Evolutionary conservation across 2,329 filamentous ascomycete genomes (phyloP).

Genomic region (Immersiporthe knoxdaviesiana): DNA sequence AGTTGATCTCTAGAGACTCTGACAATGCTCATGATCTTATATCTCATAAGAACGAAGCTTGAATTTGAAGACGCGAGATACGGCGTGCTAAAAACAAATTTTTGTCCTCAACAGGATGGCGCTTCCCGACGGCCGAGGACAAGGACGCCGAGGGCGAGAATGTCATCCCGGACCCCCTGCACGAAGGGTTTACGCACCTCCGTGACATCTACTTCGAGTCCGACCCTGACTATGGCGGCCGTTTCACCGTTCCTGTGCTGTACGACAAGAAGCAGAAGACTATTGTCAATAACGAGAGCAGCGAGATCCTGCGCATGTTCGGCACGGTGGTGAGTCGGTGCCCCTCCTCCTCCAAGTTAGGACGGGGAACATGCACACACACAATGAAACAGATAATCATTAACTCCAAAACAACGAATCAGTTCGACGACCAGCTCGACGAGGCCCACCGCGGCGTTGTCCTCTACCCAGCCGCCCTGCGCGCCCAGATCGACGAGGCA

Average conservation of each 20-base stretch:
- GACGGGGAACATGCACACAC: not conserved
- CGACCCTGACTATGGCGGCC: constrained; percentile 71
- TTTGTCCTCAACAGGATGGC: constrained; percentile 65
- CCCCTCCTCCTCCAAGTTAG: not conserved
- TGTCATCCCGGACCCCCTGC: constrained; percentile 69
- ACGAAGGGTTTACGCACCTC: constrained; percentile 70
- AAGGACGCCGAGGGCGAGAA: constrained; percentile 60
- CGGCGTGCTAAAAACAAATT: not conserved
- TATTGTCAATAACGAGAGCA: constrained; percentile 91
- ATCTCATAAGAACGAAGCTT: not conserved
- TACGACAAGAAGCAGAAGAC: constrained; percentile 75
- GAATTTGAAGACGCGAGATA: not conserved
- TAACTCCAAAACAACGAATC: not conserved
- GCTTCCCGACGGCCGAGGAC: constrained; percentile 71
- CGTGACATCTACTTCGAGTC: constrained; percentile 79
- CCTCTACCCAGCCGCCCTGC: constrained; percentile 69
- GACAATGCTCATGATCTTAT: not conserved
- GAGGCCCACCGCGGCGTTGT: constrained; percentile 63
- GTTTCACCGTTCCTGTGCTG: constrained; percentile 87
- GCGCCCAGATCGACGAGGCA: constrained; percentile 70
- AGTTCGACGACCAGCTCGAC: constrained; percentile 73
- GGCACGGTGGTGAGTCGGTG: constrained; percentile 63
- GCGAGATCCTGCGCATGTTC: constrained; percentile 91
- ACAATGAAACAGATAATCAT: not conserved
- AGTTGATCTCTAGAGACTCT: constrained; percentile 10